Percentiles rank a stretch among this genome's conserved stretches.
Conservation (phyloP, 2,329 filamentous ascomycete species). For the Verticillium zaregamsianum region DNA sequence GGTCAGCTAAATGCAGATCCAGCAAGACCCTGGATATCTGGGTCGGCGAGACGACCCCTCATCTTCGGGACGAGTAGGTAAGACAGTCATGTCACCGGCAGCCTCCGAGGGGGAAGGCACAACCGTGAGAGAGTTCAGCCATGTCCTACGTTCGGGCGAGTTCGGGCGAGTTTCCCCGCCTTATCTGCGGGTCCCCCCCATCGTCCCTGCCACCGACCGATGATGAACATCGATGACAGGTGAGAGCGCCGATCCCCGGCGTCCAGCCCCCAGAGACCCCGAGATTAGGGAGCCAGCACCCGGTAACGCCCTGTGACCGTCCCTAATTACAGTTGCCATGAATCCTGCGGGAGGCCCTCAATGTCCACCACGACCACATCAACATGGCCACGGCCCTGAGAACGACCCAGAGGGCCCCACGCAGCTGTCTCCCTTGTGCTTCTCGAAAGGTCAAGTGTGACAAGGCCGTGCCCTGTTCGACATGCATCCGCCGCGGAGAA, state of each 20-base stretch:
- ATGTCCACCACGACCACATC: not conserved
- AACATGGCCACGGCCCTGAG: conserved; percentile 2
- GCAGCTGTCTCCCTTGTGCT: conserved; percentile 16
- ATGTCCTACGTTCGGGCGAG: conserved; percentile 1
- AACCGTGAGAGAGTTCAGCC: no score
- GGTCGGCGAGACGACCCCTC: no score
- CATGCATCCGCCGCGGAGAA: conserved; percentile 16
- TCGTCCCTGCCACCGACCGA: not conserved
- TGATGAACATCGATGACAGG: not conserved
- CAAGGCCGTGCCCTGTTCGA: conserved; percentile 18
- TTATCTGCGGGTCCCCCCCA: not conserved
- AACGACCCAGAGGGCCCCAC: conserved; percentile 17
- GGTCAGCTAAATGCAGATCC: no score
- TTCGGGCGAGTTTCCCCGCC: conserved; percentile 4
- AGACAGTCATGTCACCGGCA: no score
- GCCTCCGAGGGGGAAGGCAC: no score
- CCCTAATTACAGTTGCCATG: not conserved
- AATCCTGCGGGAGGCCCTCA: not conserved
- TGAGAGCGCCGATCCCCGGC: not conserved
- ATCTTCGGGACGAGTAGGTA: no score
- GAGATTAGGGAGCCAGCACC: not conserved
- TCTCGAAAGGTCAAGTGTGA: conserved; percentile 20
- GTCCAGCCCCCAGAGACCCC: not conserved
- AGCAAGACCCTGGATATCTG: no score
- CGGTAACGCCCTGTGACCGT: not conserved